Evolutionary conservation across 768 basidiomycete genomes (phyloP).

Genomic region (Russula sp.): DNA sequence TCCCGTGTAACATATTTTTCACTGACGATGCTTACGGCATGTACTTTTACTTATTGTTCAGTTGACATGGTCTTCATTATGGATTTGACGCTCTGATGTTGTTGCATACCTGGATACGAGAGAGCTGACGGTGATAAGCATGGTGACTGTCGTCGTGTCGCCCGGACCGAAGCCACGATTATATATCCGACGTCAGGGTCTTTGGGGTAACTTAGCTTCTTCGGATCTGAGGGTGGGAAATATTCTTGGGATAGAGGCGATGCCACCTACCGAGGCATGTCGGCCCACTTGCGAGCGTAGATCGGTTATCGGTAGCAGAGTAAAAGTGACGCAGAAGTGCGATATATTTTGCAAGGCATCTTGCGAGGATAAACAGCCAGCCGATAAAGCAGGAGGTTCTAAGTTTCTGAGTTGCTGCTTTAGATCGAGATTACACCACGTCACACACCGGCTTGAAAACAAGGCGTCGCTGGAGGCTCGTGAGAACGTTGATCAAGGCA

Average conservation of each 20-base stretch:
- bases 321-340: neutral
- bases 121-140: constrained; percentile 1
- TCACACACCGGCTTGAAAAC: neutral
- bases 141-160: neutral
- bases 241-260: neutral
- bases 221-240: neutral
- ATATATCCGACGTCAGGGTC: neutral
- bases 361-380: neutral
- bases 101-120: neutral
- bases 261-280: neutral
- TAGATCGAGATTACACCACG: neutral
- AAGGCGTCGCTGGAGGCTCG: neutral
- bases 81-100: neutral
- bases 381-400: neutral
- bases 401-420: neutral
- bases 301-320: neutral
- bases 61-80: constrained; percentile 2
- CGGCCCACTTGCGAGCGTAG: neutral
- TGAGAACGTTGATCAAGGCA: neutral
- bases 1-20: neutral
- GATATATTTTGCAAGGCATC: neutral
- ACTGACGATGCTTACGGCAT: neutral
- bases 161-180: neutral
- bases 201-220: neutral
- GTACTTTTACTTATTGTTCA: constrained; percentile 14